Percentiles rank a stretch among this genome's conserved stretches.
phyloP scores from a whole-genome alignment of 352 stramenopile species.

The Globisporangium nunn region DNA sequence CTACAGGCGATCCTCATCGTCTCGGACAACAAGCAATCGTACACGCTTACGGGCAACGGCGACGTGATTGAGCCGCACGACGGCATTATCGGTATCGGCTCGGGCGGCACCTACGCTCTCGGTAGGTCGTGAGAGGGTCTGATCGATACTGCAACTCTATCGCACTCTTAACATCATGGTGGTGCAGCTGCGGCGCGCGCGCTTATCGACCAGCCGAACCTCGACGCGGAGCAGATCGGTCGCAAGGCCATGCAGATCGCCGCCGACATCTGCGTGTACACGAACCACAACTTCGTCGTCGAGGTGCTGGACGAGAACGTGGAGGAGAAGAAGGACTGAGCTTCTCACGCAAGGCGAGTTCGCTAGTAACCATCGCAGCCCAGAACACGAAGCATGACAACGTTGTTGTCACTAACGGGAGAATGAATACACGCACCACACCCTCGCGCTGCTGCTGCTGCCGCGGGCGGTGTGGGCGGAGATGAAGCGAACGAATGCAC shows the following conservation, averaged over 20 bases:
- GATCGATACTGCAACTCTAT: not conserved
- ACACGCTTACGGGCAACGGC: slow-evolving; percentile 97
- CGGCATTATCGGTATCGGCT: slow-evolving; percentile 94
- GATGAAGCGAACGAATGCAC: too few relatives aligned
- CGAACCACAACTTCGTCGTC: slow-evolving; percentile 96
- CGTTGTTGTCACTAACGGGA: not conserved
- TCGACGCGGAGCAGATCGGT: slow-evolving; percentile 93
- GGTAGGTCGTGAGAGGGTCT: slow-evolving; percentile 39
- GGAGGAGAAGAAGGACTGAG: slow-evolving; percentile 35
- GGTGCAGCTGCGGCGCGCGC: slow-evolving; percentile 90
- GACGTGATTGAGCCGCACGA: slow-evolving; percentile 97
- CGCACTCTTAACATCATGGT: not conserved
- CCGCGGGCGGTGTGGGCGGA: too few relatives aligned
- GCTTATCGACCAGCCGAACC: slow-evolving; percentile 90
- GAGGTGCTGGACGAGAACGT: slow-evolving; percentile 80
- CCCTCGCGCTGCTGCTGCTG: too few relatives aligned
- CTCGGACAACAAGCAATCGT: slow-evolving; percentile 92
- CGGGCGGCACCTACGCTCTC: slow-evolving; percentile 90
- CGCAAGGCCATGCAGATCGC: slow-evolving; percentile 94
- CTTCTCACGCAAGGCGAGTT: not conserved
- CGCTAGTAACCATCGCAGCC: not conserved
- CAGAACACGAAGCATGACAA: not conserved
- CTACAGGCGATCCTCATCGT: slow-evolving; percentile 87
- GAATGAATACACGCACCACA: too few relatives aligned
- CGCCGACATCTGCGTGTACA: slow-evolving; percentile 98